Evolutionary conservation across 768 basidiomycete genomes (phyloP).

Genomic region (Punctularia strigosozonata): DNA sequence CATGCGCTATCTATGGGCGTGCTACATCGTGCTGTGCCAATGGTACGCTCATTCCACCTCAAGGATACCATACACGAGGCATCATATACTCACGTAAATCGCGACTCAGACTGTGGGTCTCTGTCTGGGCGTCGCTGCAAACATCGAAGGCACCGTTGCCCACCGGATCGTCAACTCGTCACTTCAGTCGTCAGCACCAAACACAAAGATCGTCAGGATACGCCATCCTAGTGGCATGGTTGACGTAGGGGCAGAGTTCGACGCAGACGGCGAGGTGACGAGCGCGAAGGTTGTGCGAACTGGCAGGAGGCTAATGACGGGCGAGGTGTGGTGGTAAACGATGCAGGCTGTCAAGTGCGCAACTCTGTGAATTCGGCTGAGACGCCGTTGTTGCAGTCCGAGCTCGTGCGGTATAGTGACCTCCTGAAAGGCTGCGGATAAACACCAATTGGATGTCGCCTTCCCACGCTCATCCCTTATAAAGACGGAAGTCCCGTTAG

Average conservation of each 20-base stretch:
- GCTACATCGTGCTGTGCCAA: slow-evolving; percentile 57
- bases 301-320: slow-evolving; percentile 61
- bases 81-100: no score
- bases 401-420: no score
- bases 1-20: slow-evolving; percentile 64
- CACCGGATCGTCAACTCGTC: slow-evolving; percentile 32
- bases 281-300: slow-evolving; percentile 59
- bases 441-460: no score
- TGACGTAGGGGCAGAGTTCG: slow-evolving; percentile 51
- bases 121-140: slow-evolving; percentile 54
- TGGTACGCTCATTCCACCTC: no score
- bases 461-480: no score
- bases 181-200: slow-evolving; percentile 9
- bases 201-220: slow-evolving; percentile 31
- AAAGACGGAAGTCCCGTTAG: no score
- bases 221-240: slow-evolving; percentile 58
- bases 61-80: no score
- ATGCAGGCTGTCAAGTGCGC: no score
- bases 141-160: slow-evolving; percentile 39
- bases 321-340: slow-evolving; percentile 56
- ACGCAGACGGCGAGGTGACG: slow-evolving; percentile 29
- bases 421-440: no score
- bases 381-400: no score
- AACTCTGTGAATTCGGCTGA: no score
- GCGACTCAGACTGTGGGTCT: slow-evolving; percentile 64